phyloP scores from a whole-genome alignment of 2,329 filamentous ascomycete genomes.

The Exophiala aquamarina region DNA sequence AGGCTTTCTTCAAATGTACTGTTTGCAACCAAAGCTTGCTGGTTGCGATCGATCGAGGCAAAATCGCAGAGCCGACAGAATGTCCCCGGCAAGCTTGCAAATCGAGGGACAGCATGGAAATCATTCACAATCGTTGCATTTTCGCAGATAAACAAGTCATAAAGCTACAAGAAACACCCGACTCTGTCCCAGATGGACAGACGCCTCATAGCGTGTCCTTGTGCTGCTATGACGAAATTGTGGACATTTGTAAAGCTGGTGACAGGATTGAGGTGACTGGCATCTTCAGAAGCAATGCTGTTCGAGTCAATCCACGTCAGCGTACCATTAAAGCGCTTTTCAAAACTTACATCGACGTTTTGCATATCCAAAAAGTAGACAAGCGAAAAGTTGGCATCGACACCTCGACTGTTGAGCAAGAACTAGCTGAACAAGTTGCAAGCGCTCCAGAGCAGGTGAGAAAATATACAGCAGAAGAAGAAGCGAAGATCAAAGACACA shows the following conservation, averaged over 20 bases:
- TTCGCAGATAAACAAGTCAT: constrained; percentile 99
- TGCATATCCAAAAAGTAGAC: constrained; percentile 96
- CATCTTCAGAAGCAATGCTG: constrained; percentile 92
- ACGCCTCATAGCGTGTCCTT: constrained; percentile 96
- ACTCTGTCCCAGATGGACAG: constrained; percentile 90
- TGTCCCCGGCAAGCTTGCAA: constrained; percentile 82
- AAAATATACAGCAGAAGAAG: constrained; percentile 81
- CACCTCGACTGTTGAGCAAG: constrained; percentile 79
- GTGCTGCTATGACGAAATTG: constrained; percentile 93
- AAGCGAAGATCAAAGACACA: constrained; percentile 81
- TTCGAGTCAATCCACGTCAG: constrained; percentile 90
- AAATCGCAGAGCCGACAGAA: constrained; percentile 89
- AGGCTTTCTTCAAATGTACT: constrained; percentile 95
- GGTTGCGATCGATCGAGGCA: constrained; percentile 90
- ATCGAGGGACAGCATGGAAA: constrained; percentile 94
- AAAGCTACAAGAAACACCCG: constrained; percentile 96
- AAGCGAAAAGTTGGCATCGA: constrained; percentile 93
- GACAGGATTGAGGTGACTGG: constrained; percentile 94
- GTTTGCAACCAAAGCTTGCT: constrained; percentile 88
- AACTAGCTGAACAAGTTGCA: constrained; percentile 69
- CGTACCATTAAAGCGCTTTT: constrained; percentile 91
- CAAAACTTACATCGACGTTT: constrained; percentile 94
- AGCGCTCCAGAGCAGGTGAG: constrained; percentile 79
- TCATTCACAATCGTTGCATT: constrained; percentile 90
- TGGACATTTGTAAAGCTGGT: constrained; percentile 97